A percentile compares a stretch with the other conserved stretches of the same genome.
phyloP scores from a whole-genome alignment of 2,329 filamentous ascomycete genomes.

The Cladophialophora bantiana region DNA sequence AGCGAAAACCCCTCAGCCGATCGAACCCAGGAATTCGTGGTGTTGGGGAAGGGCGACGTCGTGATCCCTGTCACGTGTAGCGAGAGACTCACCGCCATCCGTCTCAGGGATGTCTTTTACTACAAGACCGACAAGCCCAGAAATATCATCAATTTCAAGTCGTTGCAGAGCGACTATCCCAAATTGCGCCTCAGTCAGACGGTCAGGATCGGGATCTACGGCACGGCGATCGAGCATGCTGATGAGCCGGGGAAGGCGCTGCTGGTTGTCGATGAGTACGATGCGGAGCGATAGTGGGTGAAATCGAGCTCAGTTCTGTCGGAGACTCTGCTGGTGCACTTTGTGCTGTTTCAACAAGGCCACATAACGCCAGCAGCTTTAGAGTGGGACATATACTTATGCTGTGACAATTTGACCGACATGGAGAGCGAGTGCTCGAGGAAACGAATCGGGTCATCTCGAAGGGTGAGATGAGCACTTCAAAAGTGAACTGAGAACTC shows the following conservation, averaged over 20 bases:
- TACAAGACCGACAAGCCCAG: slow-evolving; percentile 9
- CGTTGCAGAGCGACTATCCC: slow-evolving; percentile 11
- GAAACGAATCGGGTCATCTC: neutral
- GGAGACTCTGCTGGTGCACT: neutral
- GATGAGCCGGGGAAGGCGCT: neutral
- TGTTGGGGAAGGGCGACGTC: slow-evolving; percentile 12
- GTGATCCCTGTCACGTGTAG: neutral
- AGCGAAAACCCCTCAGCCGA: neutral
- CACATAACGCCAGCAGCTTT: neutral
- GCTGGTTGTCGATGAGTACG: slow-evolving; percentile 11
- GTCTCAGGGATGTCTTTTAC: slow-evolving; percentile 7
- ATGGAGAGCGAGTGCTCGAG: no score
- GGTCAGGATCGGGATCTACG: neutral
- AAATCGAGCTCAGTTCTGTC: neutral
- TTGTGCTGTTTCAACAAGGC: neutral
- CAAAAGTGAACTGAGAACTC: neutral
- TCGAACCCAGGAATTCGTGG: neutral
- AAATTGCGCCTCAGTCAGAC: neutral
- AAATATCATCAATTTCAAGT: slow-evolving; percentile 11
- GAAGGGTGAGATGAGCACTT: neutral
- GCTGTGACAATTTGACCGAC: no score
- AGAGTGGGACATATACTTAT: neutral
- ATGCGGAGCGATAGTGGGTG: neutral
- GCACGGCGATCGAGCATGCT: slow-evolving; percentile 9
- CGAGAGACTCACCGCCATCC: neutral